These are phyloP conservation scores for Eutrema salsugineum DNA, from an alignment of 441 rosid genomes.

Conservation along the genomic window DNA sequence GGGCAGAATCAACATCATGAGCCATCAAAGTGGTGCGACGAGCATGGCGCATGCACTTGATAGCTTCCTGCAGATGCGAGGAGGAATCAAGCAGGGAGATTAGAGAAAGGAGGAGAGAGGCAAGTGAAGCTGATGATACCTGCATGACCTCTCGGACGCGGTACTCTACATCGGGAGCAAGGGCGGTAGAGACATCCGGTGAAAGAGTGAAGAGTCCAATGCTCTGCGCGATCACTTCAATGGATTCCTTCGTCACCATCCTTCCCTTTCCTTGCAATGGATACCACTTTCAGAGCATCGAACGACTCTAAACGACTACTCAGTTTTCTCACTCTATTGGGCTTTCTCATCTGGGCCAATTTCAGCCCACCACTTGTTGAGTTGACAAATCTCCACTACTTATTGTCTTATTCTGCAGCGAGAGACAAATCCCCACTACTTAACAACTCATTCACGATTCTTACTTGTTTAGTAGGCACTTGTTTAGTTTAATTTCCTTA, in stretches of 20 bases:
- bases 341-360: neutral
- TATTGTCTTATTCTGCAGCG: no score
- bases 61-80: constrained; percentile 47
- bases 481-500: no score
- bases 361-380: neutral
- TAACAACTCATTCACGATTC: no score
- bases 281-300: no score
- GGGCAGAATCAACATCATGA: constrained; percentile 58
- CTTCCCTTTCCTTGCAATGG: neutral
- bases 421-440: no score
- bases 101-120: neutral
- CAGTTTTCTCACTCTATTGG: neutral
- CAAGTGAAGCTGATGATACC: constrained; percentile 24
- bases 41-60: constrained; percentile 69
- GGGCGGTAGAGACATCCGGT: constrained; percentile 50
- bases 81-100: neutral
- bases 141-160: constrained; percentile 69
- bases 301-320: no score
- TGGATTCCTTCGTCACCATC: constrained; percentile 55
- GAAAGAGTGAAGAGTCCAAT: constrained; percentile 53
- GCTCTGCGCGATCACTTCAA: constrained; percentile 65
- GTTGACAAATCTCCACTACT: no score
- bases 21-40: constrained; percentile 48
- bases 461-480: no score
- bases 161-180: constrained; percentile 70